These are phyloP conservation scores for Oehlia diaphana DNA, from an alignment of 192 early-diverging fungal genomes.

Conservation along the genomic window DNA sequence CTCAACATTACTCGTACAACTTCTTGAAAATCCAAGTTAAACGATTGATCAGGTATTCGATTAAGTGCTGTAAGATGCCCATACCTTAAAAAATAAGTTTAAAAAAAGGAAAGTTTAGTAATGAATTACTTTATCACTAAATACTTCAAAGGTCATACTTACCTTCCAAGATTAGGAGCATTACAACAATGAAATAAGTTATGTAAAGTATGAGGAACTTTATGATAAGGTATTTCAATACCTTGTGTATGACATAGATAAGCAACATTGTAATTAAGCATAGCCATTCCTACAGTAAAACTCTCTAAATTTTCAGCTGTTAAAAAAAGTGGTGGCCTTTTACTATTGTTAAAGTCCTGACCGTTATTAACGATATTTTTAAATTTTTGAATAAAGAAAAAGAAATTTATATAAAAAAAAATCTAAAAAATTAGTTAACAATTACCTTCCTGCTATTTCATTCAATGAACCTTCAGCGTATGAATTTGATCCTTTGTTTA, in stretches of 20 bases:
- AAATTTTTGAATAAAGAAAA: conserved; percentile 29
- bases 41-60: conserved; percentile 18
- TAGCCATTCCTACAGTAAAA: conserved; percentile 49
- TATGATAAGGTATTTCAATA: conserved; percentile 45
- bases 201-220: conserved; percentile 51
- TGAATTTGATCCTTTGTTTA: conserved; percentile 7
- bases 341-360: conserved; percentile 32
- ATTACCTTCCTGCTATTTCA: conserved; percentile 19
- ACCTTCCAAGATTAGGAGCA: conserved; percentile 51
- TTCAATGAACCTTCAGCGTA: conserved; percentile 13
- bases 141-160: neutral
- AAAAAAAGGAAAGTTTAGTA: neutral
- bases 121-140: neutral
- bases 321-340: conserved; percentile 47
- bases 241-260: conserved; percentile 61
- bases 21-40: conserved; percentile 21
- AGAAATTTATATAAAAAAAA: neutral
- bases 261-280: conserved; percentile 60
- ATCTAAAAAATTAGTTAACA: conserved; percentile 25
- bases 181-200: conserved; percentile 48
- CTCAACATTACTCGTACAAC: conserved; percentile 18
- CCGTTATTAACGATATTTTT: conserved; percentile 28
- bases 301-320: conserved; percentile 40
- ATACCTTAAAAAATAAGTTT: neutral
- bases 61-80: conserved; percentile 19